Conservation (phyloP, 2,329 filamentous ascomycete species). For the Fusarium sublunatum region DNA sequence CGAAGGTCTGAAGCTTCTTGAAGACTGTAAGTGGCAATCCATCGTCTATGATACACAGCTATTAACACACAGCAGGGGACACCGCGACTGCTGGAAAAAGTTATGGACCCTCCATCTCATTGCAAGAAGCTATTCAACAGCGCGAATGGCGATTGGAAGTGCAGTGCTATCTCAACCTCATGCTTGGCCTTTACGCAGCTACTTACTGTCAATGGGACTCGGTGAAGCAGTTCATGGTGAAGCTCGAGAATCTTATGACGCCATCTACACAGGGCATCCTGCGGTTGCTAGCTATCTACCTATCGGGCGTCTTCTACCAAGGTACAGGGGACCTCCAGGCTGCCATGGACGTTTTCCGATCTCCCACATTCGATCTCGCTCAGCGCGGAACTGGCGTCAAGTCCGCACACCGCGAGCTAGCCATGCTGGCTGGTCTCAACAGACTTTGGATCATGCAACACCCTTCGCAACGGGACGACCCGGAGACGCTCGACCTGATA, state of each 20-base stretch:
- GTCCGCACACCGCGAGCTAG: slow-evolving; percentile 70
- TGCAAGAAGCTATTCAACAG: slow-evolving; percentile 68
- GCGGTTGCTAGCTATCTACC: slow-evolving; percentile 71
- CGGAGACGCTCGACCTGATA: slow-evolving; percentile 69
- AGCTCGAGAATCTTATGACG: slow-evolving; percentile 60
- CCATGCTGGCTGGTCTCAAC: slow-evolving; percentile 75
- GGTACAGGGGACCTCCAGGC: slow-evolving; percentile 77
- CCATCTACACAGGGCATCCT: slow-evolving; percentile 56
- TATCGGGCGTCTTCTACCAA: slow-evolving; percentile 80
- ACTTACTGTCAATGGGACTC: slow-evolving; percentile 76
- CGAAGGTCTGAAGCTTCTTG: slow-evolving; percentile 58
- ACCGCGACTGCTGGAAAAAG: slow-evolving; percentile 49
- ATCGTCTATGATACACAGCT: background rate
- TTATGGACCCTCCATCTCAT: slow-evolving; percentile 60
- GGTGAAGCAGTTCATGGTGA: slow-evolving; percentile 68
- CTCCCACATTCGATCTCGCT: slow-evolving; percentile 64
- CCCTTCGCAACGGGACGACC: slow-evolving; percentile 65
- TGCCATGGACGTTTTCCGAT: slow-evolving; percentile 75
- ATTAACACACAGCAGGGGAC: slow-evolving; percentile 49
- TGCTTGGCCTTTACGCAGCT: slow-evolving; percentile 76
- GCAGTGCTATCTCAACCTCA: slow-evolving; percentile 75
- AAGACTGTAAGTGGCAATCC: slow-evolving; percentile 55
- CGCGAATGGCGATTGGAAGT: slow-evolving; percentile 74
- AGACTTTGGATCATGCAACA: slow-evolving; percentile 78
- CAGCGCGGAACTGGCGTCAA: slow-evolving; percentile 53